A percentile compares a stretch with the other conserved stretches of the same genome.
Evolutionary conservation across 805 yeast species (phyloP).

Genomic region (Vanderwaltozyma tropicalis): DNA sequence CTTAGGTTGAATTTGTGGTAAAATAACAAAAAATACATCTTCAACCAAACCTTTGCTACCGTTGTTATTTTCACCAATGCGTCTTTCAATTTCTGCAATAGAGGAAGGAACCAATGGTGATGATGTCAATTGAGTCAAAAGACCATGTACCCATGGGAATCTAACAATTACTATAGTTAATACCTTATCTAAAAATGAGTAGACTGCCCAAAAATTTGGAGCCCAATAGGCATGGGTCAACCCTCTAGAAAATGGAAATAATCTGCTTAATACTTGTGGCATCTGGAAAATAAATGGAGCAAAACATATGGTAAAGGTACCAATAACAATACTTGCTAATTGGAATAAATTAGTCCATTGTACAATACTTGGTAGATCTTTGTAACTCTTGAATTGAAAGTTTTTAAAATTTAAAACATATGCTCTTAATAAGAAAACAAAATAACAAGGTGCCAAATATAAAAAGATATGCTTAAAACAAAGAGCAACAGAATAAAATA

Average conservation of each 20-base stretch:
- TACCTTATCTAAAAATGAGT: constrained; percentile 70
- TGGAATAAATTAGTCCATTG: constrained; percentile 51
- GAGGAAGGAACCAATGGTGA: constrained; percentile 27
- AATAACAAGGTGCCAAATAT: constrained; percentile 90
- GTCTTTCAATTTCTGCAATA: constrained; percentile 22
- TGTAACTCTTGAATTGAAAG: constrained; percentile 26
- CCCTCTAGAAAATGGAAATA: constrained; percentile 92
- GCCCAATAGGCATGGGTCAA: constrained; percentile 99
- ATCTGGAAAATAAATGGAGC: constrained; percentile 65
- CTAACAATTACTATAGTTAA: constrained; percentile 35
- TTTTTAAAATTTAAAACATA: constrained; percentile 46
- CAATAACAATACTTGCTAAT: constrained; percentile 52
- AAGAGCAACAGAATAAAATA: constrained; percentile 61
- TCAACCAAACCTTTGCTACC: constrained; percentile 87
- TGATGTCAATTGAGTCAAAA: constrained; percentile 29
- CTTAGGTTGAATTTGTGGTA: constrained; percentile 73
- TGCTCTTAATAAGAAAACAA: constrained; percentile 61
- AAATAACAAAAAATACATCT: constrained; percentile 68
- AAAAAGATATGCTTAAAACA: constrained; percentile 93
- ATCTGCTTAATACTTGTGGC: constrained; percentile 53
- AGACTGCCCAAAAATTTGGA: constrained; percentile 93
- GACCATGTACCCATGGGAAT: constrained; percentile 36
- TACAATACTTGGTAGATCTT: constrained; percentile 28
- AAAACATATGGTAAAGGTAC: constrained; percentile 58
- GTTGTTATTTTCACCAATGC: constrained; percentile 28